A percentile compares a stretch with the other conserved stretches of the same genome.
Conservation (phyloP, 306 rosid species). For the Vigna unguiculata region DNA sequence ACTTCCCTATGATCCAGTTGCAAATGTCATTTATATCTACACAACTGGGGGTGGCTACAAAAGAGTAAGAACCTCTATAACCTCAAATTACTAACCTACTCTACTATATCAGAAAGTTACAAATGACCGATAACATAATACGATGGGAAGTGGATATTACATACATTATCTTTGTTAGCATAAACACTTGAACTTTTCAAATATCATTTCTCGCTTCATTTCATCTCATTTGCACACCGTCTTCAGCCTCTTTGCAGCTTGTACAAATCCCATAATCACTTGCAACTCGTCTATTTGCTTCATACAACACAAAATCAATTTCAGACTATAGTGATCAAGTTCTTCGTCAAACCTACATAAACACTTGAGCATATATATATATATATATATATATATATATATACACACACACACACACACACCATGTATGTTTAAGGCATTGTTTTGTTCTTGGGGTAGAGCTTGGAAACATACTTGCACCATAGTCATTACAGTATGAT, state of each 20-base stretch:
- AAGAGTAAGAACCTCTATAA: conserved; percentile 70
- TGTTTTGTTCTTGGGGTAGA: neutral
- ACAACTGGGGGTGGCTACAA: conserved; percentile 60
- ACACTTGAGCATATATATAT: neutral
- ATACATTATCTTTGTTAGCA: conserved; percentile 74
- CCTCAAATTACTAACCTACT: conserved; percentile 50
- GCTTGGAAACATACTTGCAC: conserved; percentile 1
- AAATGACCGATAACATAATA: conserved; percentile 61
- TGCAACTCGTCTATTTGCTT: conserved; percentile 99
- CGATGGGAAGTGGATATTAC: conserved; percentile 61
- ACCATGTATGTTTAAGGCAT: neutral
- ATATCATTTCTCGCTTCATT: conserved; percentile 30
- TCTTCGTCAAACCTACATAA: neutral
- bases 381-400: no score
- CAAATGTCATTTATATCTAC: conserved; percentile 69
- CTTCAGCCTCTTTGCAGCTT: conserved; percentile 93
- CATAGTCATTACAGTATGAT: neutral
- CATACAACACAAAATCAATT: conserved; percentile 38
- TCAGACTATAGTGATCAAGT: conserved; percentile 20
- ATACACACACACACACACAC: neutral
- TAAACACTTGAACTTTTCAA: conserved; percentile 46
- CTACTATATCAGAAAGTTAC: conserved; percentile 50
- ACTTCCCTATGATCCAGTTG: conserved; percentile 57
- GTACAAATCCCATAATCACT: conserved; percentile 91
- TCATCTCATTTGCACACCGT: conserved; percentile 84